Base-by-base conservation (phyloP, 768 basidiomycete genomes). In the Tephrocybe rancida region DNA sequence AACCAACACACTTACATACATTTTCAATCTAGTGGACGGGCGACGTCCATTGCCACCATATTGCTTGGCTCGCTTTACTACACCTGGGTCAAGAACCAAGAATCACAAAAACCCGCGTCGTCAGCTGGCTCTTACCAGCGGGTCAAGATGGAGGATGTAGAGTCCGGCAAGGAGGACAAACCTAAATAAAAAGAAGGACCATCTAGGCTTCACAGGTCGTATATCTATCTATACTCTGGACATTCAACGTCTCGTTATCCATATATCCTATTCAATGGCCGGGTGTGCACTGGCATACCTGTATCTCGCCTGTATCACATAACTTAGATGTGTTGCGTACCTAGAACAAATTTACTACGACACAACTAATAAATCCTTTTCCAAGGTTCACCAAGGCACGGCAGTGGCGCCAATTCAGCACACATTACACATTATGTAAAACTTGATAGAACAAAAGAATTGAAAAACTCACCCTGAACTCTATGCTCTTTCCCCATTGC, bases 31-130 rank as follows among this genome's bases (percentile, higher is more conserved):
- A 93, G 91, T 38, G 92, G 92, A 6, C 92, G 93, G 26, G 86
- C 81, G 5, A 77, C 85, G 9, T 92, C 92, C 2, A 92, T 95
- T 57, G 81, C 78, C 2, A 85, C 83, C 58, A 96, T 96, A 64
- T 84, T 95, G 25, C 63, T 76, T 27, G 93, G 93, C 18, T 95
- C 93, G 0, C 67, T 91, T 32, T 86, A 85, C 68, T 96, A 95
- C 70, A 94, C 92, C 2, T 93, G 91, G 91, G 78, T 90, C 49
- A 93, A 93, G 67, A 86, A 92, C 67, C 62, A 77, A 58, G 91
- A 93, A 67, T 77, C 83, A 7, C 79, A 80, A 38, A 66, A 65
- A 34, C 58, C 67, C 1, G 37, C 62, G 13, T 54, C 66, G 30
- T 48, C 62, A 13, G 57, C 64, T 4, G 69, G 63, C 2, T 65